phyloP scores from a whole-genome alignment of 352 stramenopile genomes.

The Phytophthora pinifolia region DNA sequence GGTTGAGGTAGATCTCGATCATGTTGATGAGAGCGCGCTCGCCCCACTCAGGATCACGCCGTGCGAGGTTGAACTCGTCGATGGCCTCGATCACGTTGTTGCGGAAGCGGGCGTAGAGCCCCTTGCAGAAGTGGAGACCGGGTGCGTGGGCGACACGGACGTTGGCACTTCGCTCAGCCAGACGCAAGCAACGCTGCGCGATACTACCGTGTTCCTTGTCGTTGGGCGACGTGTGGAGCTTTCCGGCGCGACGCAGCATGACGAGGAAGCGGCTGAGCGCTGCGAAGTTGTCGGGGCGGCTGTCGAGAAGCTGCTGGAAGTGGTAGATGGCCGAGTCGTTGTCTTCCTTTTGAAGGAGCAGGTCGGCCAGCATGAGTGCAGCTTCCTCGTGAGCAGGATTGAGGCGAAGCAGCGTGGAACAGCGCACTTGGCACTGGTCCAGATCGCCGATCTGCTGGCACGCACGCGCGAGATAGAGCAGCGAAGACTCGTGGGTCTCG shows the following conservation, averaged over 20 bases:
- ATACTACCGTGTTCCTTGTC: conserved; percentile 24
- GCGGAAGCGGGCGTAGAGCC: conserved; percentile 86
- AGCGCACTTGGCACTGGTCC: conserved; percentile 87
- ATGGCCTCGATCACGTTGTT: conserved; percentile 93
- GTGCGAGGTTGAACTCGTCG: conserved; percentile 88
- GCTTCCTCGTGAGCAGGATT: conserved; percentile 86
- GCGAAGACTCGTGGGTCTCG: conserved; percentile 79
- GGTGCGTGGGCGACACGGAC: conserved; percentile 75
- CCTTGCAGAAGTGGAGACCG: conserved; percentile 91
- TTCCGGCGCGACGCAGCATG: conserved; percentile 86
- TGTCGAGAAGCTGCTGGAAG: conserved; percentile 89
- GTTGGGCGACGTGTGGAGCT: conserved; percentile 53
- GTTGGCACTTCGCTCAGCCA: conserved; percentile 71
- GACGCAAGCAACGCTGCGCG: conserved; percentile 71
- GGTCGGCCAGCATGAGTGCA: conserved; percentile 90
- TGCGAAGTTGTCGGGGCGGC: conserved; percentile 89
- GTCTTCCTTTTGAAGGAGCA: conserved; percentile 89
- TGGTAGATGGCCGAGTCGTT: conserved; percentile 88
- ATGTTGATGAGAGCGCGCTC: conserved; percentile 89
- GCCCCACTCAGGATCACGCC: conserved; percentile 89
- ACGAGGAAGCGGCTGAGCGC: conserved; percentile 88
- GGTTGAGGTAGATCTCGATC: conserved; percentile 94
- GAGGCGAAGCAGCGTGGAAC: conserved; percentile 76
- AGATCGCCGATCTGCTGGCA: conserved; percentile 74
- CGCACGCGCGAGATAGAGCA: conserved; percentile 80